phyloP scores from a whole-genome alignment of 1,284 basidiomycete species.

The Laetiporus sulphureus region DNA sequence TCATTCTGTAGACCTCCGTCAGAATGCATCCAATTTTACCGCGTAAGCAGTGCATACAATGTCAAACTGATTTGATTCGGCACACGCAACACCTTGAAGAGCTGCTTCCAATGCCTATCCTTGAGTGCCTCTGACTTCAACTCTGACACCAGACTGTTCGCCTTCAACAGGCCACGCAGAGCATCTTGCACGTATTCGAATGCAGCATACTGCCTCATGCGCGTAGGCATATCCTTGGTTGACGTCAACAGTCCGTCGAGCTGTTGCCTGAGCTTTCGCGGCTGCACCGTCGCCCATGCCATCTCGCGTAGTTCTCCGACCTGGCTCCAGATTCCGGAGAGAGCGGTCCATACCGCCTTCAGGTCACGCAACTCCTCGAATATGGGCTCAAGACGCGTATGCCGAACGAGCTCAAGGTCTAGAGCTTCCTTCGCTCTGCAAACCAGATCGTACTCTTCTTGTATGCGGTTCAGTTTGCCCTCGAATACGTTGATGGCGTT shows the following conservation, averaged over 20 bases:
- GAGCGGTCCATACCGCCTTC: slow-evolving; percentile 97
- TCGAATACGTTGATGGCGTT: slow-evolving; percentile 94
- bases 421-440: slow-evolving; percentile 96
- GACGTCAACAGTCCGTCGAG: slow-evolving; percentile 85
- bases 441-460: slow-evolving; percentile 92
- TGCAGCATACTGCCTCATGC: slow-evolving; percentile 98
- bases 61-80: slow-evolving; percentile 60
- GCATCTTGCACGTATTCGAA: slow-evolving; percentile 98
- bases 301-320: slow-evolving; percentile 86
- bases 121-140: slow-evolving; percentile 96
- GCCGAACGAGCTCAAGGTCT: slow-evolving; percentile 85
- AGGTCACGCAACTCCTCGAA: slow-evolving; percentile 94
- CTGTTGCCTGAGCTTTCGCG: slow-evolving; percentile 91
- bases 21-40: slow-evolving; percentile 2
- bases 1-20: slow-evolving; percentile 57
- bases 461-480: slow-evolving; percentile 79
- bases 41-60: slow-evolving; percentile 41
- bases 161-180: slow-evolving; percentile 81
- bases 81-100: slow-evolving; percentile 86
- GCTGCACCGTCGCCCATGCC: slow-evolving; percentile 89
- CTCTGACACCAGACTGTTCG: slow-evolving; percentile 85
- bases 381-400: slow-evolving; percentile 89
- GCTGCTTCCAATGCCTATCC: slow-evolving; percentile 97
- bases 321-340: slow-evolving; percentile 96
- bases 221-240: slow-evolving; percentile 97